phyloP scores from a whole-genome alignment of 2,329 filamentous ascomycete species.

The Immersiporthe knoxdaviesiana region DNA sequence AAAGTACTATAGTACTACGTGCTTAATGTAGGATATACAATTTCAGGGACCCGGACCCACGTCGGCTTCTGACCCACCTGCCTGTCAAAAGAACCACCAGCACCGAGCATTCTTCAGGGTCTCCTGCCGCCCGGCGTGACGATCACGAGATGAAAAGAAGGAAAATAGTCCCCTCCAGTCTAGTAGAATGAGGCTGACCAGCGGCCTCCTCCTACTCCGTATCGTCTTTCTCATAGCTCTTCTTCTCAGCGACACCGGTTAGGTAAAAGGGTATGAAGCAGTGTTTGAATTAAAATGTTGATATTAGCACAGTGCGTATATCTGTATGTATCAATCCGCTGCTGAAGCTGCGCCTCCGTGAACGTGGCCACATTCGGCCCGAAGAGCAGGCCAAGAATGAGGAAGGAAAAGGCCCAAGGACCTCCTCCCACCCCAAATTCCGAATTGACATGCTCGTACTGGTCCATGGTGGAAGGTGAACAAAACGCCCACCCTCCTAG shows the following conservation, averaged over 20 bases:
- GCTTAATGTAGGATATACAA: too few species aligned
- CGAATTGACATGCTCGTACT: conserved; percentile 41
- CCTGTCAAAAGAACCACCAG: not conserved
- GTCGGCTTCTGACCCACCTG: not conserved
- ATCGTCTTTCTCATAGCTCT: not conserved
- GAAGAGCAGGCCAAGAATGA: conserved; percentile 35
- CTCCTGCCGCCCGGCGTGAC: not conserved
- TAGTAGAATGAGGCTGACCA: not conserved
- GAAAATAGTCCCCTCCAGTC: not conserved
- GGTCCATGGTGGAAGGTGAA: conserved; percentile 36
- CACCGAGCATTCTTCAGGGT: conserved; percentile 2
- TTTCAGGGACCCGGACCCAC: conserved; percentile 1
- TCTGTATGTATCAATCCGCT: conserved; percentile 26
- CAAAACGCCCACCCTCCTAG: conserved; percentile 58
- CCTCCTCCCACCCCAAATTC: conserved; percentile 28
- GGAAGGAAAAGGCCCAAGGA: conserved; percentile 34
- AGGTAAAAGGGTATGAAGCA: not conserved
- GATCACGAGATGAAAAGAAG: not conserved
- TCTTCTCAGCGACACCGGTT: not conserved
- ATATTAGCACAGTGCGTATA: not conserved
- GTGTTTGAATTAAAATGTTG: not conserved
- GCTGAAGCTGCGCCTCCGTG: conserved; percentile 26
- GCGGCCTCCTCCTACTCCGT: not conserved
- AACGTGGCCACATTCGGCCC: conserved; percentile 29
- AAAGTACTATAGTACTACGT: too few species aligned